phyloP scores from a whole-genome alignment of 2,329 filamentous ascomycete species.

The Grosmannia clavigera region DNA sequence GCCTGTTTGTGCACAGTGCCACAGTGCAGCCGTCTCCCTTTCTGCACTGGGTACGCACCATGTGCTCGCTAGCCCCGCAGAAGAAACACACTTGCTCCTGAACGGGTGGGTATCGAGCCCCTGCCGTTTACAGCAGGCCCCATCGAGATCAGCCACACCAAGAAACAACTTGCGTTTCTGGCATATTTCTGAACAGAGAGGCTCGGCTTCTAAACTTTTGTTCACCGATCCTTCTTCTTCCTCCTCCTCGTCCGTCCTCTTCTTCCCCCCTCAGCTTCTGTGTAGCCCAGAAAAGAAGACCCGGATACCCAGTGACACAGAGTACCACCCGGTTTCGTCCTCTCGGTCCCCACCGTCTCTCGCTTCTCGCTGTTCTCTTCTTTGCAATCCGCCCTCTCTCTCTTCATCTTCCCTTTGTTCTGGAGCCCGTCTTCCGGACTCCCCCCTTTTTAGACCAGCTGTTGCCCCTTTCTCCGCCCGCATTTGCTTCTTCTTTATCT shows the following conservation, averaged over 20 bases:
- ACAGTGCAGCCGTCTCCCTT: too few relatives aligned
- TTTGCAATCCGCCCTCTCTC: not conserved
- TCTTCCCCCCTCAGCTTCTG: not conserved
- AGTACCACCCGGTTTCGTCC: not conserved
- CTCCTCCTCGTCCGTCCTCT: not conserved
- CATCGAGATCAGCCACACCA: not conserved
- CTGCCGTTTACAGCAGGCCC: not conserved
- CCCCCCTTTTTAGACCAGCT: not conserved
- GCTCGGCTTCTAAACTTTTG: not conserved
- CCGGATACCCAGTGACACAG: not conserved
- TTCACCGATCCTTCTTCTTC: not conserved
- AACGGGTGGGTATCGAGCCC: not conserved
- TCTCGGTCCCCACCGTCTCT: not conserved
- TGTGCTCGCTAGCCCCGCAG: not conserved
- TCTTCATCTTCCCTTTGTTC: not conserved
- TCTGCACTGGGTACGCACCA: too few relatives aligned
- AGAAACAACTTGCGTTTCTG: not conserved
- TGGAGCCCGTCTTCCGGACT: not conserved
- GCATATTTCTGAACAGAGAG: not conserved
- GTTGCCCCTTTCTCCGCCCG: not conserved
- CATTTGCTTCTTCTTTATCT: not conserved
- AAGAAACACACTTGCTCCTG: slow-evolving; percentile 3
- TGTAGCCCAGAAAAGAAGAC: not conserved
- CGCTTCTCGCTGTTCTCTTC: not conserved
- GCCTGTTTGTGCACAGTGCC: too few relatives aligned